A percentile compares a stretch with the other conserved stretches of the same genome.
Conservation (phyloP, 495 filamentous ascomycete genomes). For the Penicillium riverlandense region DNA sequence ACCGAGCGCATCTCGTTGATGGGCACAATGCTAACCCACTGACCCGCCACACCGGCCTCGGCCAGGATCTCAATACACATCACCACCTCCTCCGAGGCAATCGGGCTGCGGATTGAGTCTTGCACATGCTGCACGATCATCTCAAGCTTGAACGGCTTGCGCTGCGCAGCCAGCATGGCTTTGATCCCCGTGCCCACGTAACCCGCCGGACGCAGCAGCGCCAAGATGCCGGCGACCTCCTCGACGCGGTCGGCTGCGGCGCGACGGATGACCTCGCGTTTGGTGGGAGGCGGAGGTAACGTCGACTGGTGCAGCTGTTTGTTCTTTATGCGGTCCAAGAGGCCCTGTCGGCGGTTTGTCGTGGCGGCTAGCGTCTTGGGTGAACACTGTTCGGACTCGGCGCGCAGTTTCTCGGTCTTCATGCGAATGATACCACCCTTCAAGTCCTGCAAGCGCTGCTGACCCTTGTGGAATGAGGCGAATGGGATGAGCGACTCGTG, state of each 20-base stretch:
- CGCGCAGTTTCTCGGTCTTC: constrained; percentile 28
- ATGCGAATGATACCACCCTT: constrained; percentile 34
- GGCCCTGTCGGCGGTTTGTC: constrained; percentile 28
- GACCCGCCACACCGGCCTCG: constrained; percentile 31
- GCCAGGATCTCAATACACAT: constrained; percentile 38
- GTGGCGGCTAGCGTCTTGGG: constrained; percentile 22
- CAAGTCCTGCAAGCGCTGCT: constrained; percentile 41
- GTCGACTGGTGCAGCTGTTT: constrained; percentile 39
- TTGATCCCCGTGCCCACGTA: constrained; percentile 27
- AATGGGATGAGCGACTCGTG: constrained; percentile 39
- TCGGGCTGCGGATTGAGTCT: constrained; percentile 33
- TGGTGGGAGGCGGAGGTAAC: constrained; percentile 36
- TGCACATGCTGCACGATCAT: constrained; percentile 32
- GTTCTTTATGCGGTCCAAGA: constrained; percentile 39
- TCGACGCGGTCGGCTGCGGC: constrained; percentile 34
- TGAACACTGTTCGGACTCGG: constrained; percentile 8
- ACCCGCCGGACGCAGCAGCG: constrained; percentile 28
- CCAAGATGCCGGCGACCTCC: constrained; percentile 35
- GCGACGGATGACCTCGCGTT: constrained; percentile 29
- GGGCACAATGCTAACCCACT: constrained; percentile 38
- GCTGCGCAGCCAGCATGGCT: constrained; percentile 27
- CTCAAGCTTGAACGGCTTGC: constrained; percentile 34
- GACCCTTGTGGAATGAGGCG: constrained; percentile 34
- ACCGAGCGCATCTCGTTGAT: constrained; percentile 35
- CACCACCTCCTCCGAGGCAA: constrained; percentile 32